A percentile compares a stretch with the other conserved stretches of the same genome.
Evolutionary conservation across 495 filamentous ascomycete species (phyloP).

Genomic region (Cercophora sp.): DNA sequence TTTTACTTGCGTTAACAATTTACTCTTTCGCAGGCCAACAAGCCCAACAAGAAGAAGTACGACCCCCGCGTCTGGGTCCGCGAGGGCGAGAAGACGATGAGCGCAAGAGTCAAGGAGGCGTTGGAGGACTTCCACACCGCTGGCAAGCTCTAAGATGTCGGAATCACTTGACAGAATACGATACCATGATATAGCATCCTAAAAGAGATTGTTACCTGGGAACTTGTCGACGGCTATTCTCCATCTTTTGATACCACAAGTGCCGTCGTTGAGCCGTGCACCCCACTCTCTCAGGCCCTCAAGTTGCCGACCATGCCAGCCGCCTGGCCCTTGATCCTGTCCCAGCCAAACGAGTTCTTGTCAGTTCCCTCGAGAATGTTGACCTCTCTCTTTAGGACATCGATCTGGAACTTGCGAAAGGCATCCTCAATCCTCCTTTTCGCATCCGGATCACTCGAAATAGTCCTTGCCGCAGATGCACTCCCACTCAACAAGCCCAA

Average conservation of each 20-base stretch:
- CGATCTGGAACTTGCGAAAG: constrained; percentile 58
- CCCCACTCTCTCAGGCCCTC: constrained; percentile 1
- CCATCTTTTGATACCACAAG: no score
- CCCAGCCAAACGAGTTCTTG: constrained; percentile 8
- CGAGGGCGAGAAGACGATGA: constrained; percentile 97
- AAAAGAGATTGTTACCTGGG: no score
- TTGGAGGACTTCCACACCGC: constrained; percentile 91
- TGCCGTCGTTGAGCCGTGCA: no score
- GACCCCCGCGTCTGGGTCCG: constrained; percentile 76
- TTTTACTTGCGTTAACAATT: constrained; percentile 24
- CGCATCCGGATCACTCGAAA: constrained; percentile 52
- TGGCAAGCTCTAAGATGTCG: constrained; percentile 79
- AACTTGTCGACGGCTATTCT: no score
- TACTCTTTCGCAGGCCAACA: constrained; percentile 91
- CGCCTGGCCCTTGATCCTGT: constrained; percentile 15
- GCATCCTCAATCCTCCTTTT: constrained; percentile 58
- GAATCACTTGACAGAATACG: no score
- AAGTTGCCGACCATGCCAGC: constrained; percentile 12
- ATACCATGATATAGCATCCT: no score
- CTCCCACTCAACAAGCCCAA: constrained; percentile 55
- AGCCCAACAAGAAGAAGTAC: constrained; percentile 99
- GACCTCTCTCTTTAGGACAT: constrained; percentile 56
- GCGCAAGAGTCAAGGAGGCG: constrained; percentile 68
- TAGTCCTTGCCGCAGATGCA: constrained; percentile 44
- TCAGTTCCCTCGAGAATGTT: constrained; percentile 46